Percentiles rank a stretch among this genome's conserved stretches.
phyloP scores from a whole-genome alignment of 2,329 filamentous ascomycete species.

The Fusarium euwallaceae region DNA sequence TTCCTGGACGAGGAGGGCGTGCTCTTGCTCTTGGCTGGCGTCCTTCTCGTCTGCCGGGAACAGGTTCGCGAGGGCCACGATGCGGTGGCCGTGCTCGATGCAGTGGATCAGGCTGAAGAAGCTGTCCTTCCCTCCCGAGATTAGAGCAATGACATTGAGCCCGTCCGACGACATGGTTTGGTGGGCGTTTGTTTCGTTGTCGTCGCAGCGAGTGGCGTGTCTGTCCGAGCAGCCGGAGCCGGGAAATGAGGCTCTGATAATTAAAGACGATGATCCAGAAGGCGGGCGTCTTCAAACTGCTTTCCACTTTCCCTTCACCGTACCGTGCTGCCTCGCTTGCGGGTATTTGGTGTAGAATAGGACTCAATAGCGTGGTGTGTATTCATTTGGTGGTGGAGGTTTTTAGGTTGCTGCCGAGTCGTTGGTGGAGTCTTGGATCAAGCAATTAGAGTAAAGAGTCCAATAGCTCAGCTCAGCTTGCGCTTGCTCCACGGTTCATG shows the following conservation, averaged over 20 bases:
- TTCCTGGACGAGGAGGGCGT: conserved; percentile 7
- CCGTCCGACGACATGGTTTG: conserved; percentile 57
- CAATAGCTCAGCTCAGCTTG: background rate
- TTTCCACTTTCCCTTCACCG: background rate
- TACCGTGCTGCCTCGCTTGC: conserved; percentile 16
- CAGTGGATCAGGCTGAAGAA: conserved; percentile 95
- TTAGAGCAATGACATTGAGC: conserved; percentile 87
- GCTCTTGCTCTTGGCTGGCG: conserved; percentile 9
- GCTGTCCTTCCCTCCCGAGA: conserved; percentile 98
- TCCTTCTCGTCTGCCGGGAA: conserved; percentile 61
- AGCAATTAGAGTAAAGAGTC: background rate
- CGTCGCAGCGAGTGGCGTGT: conserved; percentile 4
- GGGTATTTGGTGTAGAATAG: conserved; percentile 24
- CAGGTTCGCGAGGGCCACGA: conserved; percentile 92
- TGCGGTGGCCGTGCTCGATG: conserved; percentile 82
- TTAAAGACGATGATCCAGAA: conserved; percentile 19
- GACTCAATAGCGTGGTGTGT: conserved; percentile 23
- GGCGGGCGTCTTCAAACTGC: conserved; percentile 9
- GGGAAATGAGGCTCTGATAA: conserved; percentile 18
- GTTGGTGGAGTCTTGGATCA: background rate
- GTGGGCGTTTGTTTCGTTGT: conserved; percentile 3
- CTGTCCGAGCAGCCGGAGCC: conserved; percentile 10
- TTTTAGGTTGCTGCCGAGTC: conserved; percentile 22
- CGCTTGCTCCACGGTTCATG: background rate
- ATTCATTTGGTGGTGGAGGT: conserved; percentile 32